These are phyloP conservation scores for Areca catechu DNA, from an alignment of 176 grass and related monocot species.

Conservation along the genomic window DNA sequence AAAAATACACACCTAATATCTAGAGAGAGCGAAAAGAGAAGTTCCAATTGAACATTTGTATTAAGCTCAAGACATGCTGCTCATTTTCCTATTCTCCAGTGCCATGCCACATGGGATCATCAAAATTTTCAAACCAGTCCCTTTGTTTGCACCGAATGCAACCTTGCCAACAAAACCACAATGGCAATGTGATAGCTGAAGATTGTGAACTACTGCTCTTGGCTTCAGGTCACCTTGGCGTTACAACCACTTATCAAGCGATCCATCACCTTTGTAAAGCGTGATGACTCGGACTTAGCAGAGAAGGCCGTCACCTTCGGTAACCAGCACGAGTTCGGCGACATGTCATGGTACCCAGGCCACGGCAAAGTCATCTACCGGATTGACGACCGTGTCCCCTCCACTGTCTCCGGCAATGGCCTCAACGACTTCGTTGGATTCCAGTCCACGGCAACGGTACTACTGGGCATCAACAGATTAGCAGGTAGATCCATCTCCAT, in stretches of 20 bases:
- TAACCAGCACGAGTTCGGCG: conserved; percentile 9
- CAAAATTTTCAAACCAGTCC: no score
- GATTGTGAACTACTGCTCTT: not conserved
- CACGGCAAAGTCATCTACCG: conserved; percentile 32
- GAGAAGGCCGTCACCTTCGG: not conserved
- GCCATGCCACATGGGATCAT: no score
- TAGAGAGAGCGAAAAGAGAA: no score
- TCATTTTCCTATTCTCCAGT: no score
- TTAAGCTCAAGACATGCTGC: no score
- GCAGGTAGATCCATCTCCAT: conserved; percentile 5
- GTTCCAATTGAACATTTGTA: no score
- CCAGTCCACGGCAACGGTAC: conserved; percentile 14
- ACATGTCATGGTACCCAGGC: conserved; percentile 24
- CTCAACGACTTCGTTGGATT: conserved; percentile 38
- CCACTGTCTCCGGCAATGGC: conserved; percentile 30
- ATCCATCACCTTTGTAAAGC: not conserved
- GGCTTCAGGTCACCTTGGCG: conserved; percentile 5
- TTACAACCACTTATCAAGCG: conserved; percentile 12
- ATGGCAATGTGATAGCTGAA: no score
- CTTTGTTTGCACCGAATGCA: no score
- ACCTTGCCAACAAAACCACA: no score
- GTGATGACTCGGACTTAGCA: conserved; percentile 15
- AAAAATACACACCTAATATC: no score
- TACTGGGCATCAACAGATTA: conserved; percentile 12
- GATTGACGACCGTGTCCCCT: conserved; percentile 34